A percentile compares a stretch with the other conserved stretches of the same genome.
Evolutionary conservation across 2,329 filamentous ascomycete genomes (phyloP).

Genomic region (Sclerotinia glacialis): DNA sequence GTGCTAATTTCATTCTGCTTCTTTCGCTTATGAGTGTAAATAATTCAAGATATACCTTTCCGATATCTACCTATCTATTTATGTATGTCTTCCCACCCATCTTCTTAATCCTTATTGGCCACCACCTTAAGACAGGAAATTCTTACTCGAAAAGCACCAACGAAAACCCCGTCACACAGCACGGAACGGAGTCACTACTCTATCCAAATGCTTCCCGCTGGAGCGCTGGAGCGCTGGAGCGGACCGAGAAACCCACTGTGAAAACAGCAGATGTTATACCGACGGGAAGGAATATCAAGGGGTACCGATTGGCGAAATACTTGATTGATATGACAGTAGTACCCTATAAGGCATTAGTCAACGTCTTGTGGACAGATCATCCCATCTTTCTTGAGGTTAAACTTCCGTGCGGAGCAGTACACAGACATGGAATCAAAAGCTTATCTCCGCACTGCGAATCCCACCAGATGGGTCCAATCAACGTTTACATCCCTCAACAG

Average conservation of each 20-base stretch:
- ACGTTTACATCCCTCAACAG: neutral
- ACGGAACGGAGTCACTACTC: neutral
- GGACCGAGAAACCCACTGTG: constrained; percentile 12
- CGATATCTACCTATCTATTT: too few relatives aligned
- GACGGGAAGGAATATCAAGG: constrained; percentile 12
- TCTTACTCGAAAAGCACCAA: neutral
- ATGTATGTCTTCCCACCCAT: neutral
- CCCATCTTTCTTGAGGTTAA: constrained; percentile 14
- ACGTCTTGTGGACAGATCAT: constrained; percentile 21
- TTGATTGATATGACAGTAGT: neutral
- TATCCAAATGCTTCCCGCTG: constrained; percentile 1
- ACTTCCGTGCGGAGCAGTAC: constrained; percentile 13
- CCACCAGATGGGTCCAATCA: constrained; percentile 5
- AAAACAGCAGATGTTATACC: constrained; percentile 7
- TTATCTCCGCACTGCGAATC: constrained; percentile 13
- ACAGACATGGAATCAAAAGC: constrained; percentile 14
- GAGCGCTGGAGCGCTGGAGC: constrained; percentile 16
- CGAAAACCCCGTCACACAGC: neutral
- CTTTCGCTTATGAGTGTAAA: neutral
- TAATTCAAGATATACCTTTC: neutral
- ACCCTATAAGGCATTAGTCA: neutral
- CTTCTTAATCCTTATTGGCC: neutral
- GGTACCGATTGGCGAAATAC: constrained; percentile 11
- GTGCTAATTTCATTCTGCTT: constrained; percentile 2
- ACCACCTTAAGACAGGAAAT: neutral